Percentiles rank a stretch among this genome's conserved stretches.
These are phyloP conservation scores for Warburgia ugandensis DNA, from an alignment of 164 flowering plant species.

Conservation along the genomic window DNA sequence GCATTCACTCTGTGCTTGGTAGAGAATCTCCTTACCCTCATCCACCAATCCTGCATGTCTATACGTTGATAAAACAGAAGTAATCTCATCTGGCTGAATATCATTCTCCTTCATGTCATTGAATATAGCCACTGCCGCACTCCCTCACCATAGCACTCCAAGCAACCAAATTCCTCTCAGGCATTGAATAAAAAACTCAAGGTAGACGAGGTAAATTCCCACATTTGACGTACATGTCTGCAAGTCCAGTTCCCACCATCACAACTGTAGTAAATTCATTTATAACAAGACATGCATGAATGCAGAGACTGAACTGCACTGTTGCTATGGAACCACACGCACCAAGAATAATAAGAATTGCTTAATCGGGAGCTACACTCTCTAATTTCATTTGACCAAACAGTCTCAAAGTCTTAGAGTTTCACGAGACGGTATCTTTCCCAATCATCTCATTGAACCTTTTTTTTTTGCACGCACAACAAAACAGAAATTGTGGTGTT, in stretches of 20 bases:
- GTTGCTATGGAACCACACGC: constrained; percentile 23
- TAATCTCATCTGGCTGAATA: constrained; percentile 32
- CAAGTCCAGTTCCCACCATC: constrained; percentile 31
- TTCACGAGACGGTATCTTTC: constrained; percentile 23
- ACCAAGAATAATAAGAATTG: constrained; percentile 17
- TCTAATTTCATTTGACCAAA: too few relatives aligned
- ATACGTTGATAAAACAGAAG: constrained; percentile 41
- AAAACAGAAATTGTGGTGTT: constrained; percentile 25
- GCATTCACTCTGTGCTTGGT: constrained; percentile 21
- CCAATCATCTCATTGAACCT: constrained; percentile 16
- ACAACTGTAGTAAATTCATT: constrained; percentile 12
- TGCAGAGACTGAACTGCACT: constrained; percentile 18
- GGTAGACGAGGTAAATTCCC: constrained; percentile 30
- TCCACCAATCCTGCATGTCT: constrained; percentile 44
- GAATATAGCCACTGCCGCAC: too few relatives aligned
- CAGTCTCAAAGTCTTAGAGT: constrained; percentile 16
- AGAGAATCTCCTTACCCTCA: constrained; percentile 32
- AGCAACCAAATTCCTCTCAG: constrained; percentile 27
- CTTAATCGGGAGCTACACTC: too few relatives aligned
- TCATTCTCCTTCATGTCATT: constrained; percentile 22
- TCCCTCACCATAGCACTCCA: constrained; percentile 53
- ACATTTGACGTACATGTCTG: constrained; percentile 57
- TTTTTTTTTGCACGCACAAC: constrained; percentile 16
- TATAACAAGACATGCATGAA: constrained; percentile 17
- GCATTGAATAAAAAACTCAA: constrained; percentile 32